phyloP scores from a whole-genome alignment of 2,329 filamentous ascomycete species.

The Colletotrichum australisinense region DNA sequence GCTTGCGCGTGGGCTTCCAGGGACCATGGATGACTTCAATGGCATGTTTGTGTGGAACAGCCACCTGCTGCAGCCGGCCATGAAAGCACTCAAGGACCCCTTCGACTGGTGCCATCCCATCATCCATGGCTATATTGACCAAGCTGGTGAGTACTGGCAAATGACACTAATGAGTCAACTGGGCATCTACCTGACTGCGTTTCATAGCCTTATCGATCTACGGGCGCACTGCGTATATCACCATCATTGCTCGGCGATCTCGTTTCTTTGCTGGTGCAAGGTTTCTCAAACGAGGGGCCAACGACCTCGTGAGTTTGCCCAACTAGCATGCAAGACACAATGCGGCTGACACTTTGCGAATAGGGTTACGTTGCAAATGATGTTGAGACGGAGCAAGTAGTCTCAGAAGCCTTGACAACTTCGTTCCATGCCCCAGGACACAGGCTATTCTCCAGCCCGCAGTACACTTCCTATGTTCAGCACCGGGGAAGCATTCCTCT shows the following conservation, averaged over 20 bases:
- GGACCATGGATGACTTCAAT: constrained; percentile 73
- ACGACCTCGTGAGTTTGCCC: constrained; percentile 71
- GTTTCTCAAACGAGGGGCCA: constrained; percentile 93
- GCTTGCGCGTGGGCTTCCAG: constrained; percentile 71
- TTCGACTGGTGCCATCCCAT: constrained; percentile 98
- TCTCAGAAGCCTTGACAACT: constrained; percentile 92
- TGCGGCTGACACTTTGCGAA: neutral
- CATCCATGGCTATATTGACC: constrained; percentile 96
- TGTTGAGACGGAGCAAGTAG: constrained; percentile 98
- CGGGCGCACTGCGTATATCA: constrained; percentile 89
- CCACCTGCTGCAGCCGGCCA: constrained; percentile 84
- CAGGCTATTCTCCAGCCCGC: constrained; percentile 85
- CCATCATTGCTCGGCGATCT: constrained; percentile 91
- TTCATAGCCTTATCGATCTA: constrained; percentile 81
- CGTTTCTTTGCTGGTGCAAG: constrained; percentile 93
- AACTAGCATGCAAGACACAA: neutral
- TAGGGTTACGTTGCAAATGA: constrained; percentile 95
- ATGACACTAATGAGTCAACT: neutral
- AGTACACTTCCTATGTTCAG: constrained; percentile 96
- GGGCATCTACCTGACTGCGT: neutral
- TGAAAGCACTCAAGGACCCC: constrained; percentile 76
- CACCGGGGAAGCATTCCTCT: constrained; percentile 96
- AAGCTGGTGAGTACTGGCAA: constrained; percentile 66
- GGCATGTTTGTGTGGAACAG: constrained; percentile 99
- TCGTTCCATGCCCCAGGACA: constrained; percentile 95